phyloP scores from a whole-genome alignment of 495 filamentous ascomycete species.

The Haplographium delicatum region DNA sequence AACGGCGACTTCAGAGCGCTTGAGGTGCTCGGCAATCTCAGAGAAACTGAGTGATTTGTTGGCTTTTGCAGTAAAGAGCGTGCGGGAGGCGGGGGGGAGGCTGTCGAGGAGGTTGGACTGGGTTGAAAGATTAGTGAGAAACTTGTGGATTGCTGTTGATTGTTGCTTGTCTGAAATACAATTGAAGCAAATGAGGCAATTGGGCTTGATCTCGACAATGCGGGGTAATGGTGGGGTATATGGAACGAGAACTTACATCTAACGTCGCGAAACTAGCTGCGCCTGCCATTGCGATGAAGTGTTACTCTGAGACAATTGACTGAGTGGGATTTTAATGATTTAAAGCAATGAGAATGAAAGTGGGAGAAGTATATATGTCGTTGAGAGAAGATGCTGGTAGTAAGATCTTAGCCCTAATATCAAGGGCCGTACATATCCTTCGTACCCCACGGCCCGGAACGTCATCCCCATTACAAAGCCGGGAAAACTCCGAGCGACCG shows the following conservation, averaged over 20 bases:
- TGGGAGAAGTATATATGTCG: background rate
- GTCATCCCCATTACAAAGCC: too few relatives aligned
- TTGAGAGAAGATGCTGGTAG: too few relatives aligned
- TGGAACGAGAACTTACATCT: conserved; percentile 28
- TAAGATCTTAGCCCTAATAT: too few relatives aligned
- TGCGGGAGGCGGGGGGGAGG: conserved; percentile 63
- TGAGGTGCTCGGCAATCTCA: conserved; percentile 67
- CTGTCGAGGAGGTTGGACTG: conserved; percentile 38
- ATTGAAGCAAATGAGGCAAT: background rate
- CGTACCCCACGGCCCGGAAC: too few relatives aligned
- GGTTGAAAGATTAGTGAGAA: too few relatives aligned
- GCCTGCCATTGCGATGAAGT: too few relatives aligned
- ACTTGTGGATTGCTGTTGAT: background rate
- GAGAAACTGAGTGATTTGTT: conserved; percentile 72
- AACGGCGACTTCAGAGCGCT: conserved; percentile 82
- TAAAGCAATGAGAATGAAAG: too few relatives aligned
- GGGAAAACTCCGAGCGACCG: too few relatives aligned
- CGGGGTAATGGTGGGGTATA: conserved; percentile 1
- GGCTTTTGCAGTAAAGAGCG: conserved; percentile 85
- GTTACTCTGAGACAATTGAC: too few relatives aligned
- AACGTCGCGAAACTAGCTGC: conserved; percentile 29
- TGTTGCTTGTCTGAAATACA: background rate
- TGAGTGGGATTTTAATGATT: too few relatives aligned
- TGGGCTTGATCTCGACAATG: background rate
- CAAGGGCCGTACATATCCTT: too few relatives aligned